Conservation (phyloP, 352 stramenopile genomes). For the Peronospora farinosa region DNA sequence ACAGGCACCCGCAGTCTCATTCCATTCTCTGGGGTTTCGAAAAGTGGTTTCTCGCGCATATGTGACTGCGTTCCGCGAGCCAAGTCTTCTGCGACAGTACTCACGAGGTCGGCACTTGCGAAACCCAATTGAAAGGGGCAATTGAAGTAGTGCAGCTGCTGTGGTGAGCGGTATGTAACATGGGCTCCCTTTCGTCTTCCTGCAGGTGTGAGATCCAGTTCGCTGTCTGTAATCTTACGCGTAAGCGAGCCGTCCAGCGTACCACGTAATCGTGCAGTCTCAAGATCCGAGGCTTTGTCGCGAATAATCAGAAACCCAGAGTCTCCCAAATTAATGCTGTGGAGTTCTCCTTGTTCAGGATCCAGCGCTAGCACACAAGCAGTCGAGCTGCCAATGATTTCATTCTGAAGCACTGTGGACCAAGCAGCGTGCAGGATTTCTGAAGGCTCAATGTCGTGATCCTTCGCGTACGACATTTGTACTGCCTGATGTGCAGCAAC, state of each 20-base stretch:
- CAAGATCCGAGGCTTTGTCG: constrained; percentile 65
- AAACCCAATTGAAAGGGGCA: constrained; percentile 91
- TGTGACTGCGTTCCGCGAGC: constrained; percentile 34
- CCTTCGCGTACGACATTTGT: constrained; percentile 51
- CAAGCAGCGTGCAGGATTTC: constrained; percentile 69
- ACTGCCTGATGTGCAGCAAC: constrained; percentile 56
- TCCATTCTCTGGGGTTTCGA: constrained; percentile 88
- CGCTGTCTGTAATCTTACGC: constrained; percentile 61
- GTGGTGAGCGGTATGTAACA: constrained; percentile 90
- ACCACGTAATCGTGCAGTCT: constrained; percentile 53
- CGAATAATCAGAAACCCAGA: constrained; percentile 84
- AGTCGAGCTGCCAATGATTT: constrained; percentile 91
- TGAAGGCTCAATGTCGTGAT: constrained; percentile 51
- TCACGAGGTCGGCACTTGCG: constrained; percentile 39
- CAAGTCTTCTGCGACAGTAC: constrained; percentile 48
- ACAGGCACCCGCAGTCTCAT: constrained; percentile 92
- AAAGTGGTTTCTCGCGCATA: constrained; percentile 77
- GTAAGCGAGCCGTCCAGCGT: constrained; percentile 69
- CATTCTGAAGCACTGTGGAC: constrained; percentile 78
- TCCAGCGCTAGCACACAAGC: constrained; percentile 91
- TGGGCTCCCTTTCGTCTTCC: constrained; percentile 70
- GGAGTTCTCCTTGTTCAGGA: constrained; percentile 85
- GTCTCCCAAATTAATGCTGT: constrained; percentile 93
- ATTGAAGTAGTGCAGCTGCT: constrained; percentile 97
- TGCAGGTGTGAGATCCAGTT: constrained; percentile 57